phyloP scores from a whole-genome alignment of 768 basidiomycete genomes.

The Phylloporus rhodoxanthus region DNA sequence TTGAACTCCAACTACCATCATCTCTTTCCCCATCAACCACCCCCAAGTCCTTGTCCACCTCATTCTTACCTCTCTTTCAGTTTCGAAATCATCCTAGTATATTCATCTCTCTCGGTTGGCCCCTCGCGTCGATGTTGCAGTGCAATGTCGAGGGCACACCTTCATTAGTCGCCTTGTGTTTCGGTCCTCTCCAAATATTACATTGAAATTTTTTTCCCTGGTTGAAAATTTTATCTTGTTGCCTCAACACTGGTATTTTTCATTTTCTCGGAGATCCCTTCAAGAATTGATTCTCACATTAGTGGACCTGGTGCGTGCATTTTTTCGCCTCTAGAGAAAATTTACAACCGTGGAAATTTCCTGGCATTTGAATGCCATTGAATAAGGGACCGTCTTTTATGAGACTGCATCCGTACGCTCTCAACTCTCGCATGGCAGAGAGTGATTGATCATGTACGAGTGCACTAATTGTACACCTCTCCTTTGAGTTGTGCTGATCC shows the following conservation, averaged over 20 bases:
- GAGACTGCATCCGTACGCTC: background rate
- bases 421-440: background rate
- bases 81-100: background rate
- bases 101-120: background rate
- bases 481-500: background rate
- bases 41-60: background rate
- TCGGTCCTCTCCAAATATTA: background rate
- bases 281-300: background rate
- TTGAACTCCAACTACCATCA: conserved; percentile 32
- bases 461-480: background rate
- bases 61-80: background rate
- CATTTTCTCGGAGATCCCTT: background rate
- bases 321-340: background rate
- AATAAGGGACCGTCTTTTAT: background rate
- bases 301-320: background rate
- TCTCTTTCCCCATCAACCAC: background rate
- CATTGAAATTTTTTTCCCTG: background rate
- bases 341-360: background rate
- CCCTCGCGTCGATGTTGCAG: background rate
- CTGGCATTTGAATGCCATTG: background rate
- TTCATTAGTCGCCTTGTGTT: background rate
- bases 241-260: background rate
- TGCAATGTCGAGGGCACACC: background rate
- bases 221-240: background rate
- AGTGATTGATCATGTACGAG: background rate